Base-by-base conservation (phyloP, 23 red algal species). In the Gracilaria gracilis region DNA sequence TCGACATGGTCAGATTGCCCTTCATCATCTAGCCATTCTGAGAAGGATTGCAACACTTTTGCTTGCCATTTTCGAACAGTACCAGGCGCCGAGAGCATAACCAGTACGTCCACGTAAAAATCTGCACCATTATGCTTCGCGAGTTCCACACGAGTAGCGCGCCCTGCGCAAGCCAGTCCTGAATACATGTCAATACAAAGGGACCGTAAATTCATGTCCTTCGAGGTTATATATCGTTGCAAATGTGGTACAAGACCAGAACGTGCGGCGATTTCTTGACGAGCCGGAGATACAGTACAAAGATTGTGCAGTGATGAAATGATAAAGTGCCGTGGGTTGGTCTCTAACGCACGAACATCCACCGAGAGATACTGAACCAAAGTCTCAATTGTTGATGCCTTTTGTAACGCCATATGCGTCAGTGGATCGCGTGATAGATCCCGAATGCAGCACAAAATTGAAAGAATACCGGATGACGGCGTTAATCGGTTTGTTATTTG, bases 191-290 rank as follows among this genome's bases (percentile, higher is more conserved):
- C 86, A 72, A 96, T 88, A 38, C 84, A 91, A 20, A 88, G 71
- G 17, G 87, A 89, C 75, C 69, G 79, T 75, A 96, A 50, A 42
- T 93, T 93, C 57, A 93, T 82, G 61, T 89, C 89, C 7, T 93
- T 84, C 21, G 79, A 81, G 0, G 81, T 79, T 31, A 96, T 96
- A 42, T 72, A 82, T 16, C 61, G 31, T 81, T 96, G 75, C 29
- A 98, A 82, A 92, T 95, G 88, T 15, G 91, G 96, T 73, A 98
- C 93, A 32, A 98, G 61, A 59, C 92, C 92, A 34, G 96, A 92
- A 31, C 66, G 25, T 15, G 81, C 92, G 3, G 88, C 92, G 15
- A 83, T 88, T 46, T 98, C 96, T 79, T 98, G 96, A 44, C 96
- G 91, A 27, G 71, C 78, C 19, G 84, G 71, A n/a, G 92, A 93